Evolutionary conservation across 1,139 yeast genomes (phyloP).

Genomic region (Pichia sp.): DNA sequence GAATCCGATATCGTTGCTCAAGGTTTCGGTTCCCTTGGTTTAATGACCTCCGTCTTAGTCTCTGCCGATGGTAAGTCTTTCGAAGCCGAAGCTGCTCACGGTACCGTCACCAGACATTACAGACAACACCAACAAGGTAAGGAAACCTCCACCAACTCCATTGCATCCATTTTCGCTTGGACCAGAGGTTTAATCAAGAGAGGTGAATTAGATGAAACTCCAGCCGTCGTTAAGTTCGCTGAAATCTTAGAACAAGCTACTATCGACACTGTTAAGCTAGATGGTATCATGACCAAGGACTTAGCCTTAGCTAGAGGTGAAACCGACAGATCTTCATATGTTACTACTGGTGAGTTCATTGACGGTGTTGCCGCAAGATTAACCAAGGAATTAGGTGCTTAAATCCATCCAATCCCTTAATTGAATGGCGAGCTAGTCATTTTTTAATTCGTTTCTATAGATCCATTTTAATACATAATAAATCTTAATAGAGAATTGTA

Average conservation of each 20-base stretch:
- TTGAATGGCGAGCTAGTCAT: neutral
- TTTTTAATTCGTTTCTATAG: neutral
- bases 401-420: conserved; percentile 1
- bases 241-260: conserved; percentile 66
- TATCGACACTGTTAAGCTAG: conserved; percentile 67
- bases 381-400: conserved; percentile 19
- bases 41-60: conserved; percentile 80
- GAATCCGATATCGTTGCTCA: conserved; percentile 86
- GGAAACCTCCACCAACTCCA: conserved; percentile 81
- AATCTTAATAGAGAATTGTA: neutral
- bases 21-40: conserved; percentile 81
- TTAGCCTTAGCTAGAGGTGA: conserved; percentile 64
- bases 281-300: conserved; percentile 81
- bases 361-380: conserved; percentile 64
- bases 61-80: conserved; percentile 87
- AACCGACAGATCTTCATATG: conserved; percentile 41
- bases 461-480: neutral
- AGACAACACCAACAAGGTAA: conserved; percentile 84
- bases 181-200: conserved; percentile 80
- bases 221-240: conserved; percentile 69
- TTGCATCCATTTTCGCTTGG: conserved; percentile 87
- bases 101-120: conserved; percentile 84
- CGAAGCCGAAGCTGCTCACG: conserved; percentile 86
- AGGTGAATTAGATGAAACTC: conserved; percentile 72
- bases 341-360: conserved; percentile 73